Evolutionary conservation across 371 early-diverging fungal genomes (phyloP).

Genomic region (Rhizopus arrhizus): DNA sequence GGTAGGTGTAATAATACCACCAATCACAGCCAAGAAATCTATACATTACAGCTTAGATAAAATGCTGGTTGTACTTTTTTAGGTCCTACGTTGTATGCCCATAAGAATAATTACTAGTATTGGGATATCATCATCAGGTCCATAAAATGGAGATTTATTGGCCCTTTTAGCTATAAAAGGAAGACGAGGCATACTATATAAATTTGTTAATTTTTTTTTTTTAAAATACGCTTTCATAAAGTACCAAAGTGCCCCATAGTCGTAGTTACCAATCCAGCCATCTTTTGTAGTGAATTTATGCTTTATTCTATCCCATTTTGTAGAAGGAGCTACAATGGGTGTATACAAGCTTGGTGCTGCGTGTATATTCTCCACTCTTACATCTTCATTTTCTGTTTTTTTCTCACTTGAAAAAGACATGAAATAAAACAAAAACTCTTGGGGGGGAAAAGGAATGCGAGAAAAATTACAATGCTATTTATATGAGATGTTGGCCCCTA

Average conservation of each 20-base stretch:
- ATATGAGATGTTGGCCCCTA: neutral
- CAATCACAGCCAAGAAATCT: conserved; percentile 44
- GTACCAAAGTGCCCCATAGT: conserved; percentile 26
- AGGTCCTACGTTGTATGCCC: conserved; percentile 26
- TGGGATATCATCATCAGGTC: conserved; percentile 25
- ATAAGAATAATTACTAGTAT: conserved; percentile 19
- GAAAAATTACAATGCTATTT: neutral
- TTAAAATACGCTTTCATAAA: no score
- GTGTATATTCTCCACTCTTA: conserved; percentile 11
- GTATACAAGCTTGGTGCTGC: conserved; percentile 11
- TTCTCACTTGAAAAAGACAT: conserved; percentile 7
- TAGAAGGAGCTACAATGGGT: conserved; percentile 2
- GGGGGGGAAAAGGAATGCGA: neutral
- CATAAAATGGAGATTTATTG: conserved; percentile 19
- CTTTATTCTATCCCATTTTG: conserved; percentile 12
- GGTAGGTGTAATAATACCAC: conserved; percentile 47
- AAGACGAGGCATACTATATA: conserved; percentile 20
- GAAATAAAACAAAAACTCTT: neutral
- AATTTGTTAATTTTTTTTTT: neutral
- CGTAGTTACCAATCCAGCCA: conserved; percentile 18
- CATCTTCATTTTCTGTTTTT: conserved; percentile 15
- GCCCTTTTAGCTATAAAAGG: conserved; percentile 13
- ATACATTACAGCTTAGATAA: neutral
- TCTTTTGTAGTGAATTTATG: conserved; percentile 8
- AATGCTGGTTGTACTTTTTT: neutral